A percentile compares a stretch with the other conserved stretches of the same genome.
These are phyloP conservation scores for Aspergillus latus DNA, from an alignment of 2,329 filamentous ascomycete genomes.

Conservation along the genomic window DNA sequence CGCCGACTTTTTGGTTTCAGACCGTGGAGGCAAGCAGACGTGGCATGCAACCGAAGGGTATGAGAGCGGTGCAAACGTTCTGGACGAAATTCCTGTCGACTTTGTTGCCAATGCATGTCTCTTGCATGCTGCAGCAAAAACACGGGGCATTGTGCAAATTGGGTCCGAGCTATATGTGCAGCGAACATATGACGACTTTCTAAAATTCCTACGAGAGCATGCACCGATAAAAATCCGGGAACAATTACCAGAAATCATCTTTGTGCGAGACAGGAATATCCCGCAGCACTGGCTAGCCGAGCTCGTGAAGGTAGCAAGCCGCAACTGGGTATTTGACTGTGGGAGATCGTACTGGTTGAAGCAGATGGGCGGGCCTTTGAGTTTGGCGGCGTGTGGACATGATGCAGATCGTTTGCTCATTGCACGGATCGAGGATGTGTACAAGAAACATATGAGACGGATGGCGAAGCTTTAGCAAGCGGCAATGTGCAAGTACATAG, in stretches of 20 bases:
- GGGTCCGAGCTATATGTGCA: conserved; percentile 31
- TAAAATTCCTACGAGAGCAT: conserved; percentile 21
- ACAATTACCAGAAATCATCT: conserved; percentile 28
- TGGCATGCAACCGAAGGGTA: conserved; percentile 34
- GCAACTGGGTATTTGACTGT: conserved; percentile 36
- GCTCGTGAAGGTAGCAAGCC: conserved; percentile 32
- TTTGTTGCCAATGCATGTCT: conserved; percentile 35
- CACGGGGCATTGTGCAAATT: conserved; percentile 31
- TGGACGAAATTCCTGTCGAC: conserved; percentile 36
- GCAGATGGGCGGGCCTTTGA: conserved; percentile 31
- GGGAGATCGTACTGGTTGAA: conserved; percentile 35
- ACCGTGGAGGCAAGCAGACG: conserved; percentile 27
- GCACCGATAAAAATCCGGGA: conserved; percentile 23
- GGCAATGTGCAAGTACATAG: background rate
- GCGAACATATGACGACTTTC: conserved; percentile 30
- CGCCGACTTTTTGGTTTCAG: conserved; percentile 26
- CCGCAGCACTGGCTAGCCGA: conserved; percentile 34
- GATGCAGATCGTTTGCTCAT: conserved; percentile 27
- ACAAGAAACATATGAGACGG: conserved; percentile 18
- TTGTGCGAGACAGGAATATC: conserved; percentile 28
- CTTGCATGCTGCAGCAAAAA: conserved; percentile 31
- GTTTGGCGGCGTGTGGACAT: conserved; percentile 26
- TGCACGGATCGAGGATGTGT: conserved; percentile 24
- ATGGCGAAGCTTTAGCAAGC: conserved; percentile 22
- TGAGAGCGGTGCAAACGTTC: conserved; percentile 29